A percentile compares a stretch with the other conserved stretches of the same genome.
Evolutionary conservation across 176 grass and related monocot species (phyloP).

Genomic region (Cenchrus purpureus): DNA sequence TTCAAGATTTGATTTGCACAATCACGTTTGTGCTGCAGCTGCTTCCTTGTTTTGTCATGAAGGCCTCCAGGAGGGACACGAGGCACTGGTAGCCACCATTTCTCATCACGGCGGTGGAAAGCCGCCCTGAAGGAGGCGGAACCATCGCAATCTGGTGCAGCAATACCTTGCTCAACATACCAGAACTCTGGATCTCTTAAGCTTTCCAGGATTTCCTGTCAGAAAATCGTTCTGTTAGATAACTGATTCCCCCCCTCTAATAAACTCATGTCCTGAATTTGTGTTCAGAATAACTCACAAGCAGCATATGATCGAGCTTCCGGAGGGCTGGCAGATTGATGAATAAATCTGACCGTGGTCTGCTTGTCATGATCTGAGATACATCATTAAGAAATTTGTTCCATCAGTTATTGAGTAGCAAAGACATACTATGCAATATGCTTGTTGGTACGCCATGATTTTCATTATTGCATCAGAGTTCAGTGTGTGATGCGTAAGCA

Average conservation of each 20-base stretch:
- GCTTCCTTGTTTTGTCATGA: slow-evolving; percentile 51
- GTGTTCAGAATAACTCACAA: slow-evolving; percentile 57
- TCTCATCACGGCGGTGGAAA: slow-evolving; percentile 63
- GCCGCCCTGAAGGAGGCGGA: slow-evolving; percentile 64
- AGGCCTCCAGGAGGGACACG: slow-evolving; percentile 59
- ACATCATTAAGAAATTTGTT: background rate
- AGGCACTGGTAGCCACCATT: slow-evolving; percentile 79
- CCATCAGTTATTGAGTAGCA: background rate
- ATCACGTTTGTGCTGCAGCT: slow-evolving; percentile 64
- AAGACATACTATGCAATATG: background rate
- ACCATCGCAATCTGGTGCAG: slow-evolving; percentile 78
- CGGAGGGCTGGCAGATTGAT: slow-evolving; percentile 90
- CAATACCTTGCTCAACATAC: slow-evolving; percentile 96
- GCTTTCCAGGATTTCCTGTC: slow-evolving; percentile 86
- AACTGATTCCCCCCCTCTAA: background rate
- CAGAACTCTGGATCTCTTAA: slow-evolving; percentile 87
- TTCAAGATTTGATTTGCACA: slow-evolving; percentile 73
- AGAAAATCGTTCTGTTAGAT: background rate
- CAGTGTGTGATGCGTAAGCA: background rate
- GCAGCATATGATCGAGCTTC: slow-evolving; percentile 95
- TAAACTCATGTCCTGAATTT: background rate
- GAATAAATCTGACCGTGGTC: slow-evolving; percentile 79
- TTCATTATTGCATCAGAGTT: background rate
- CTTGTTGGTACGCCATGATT: background rate
- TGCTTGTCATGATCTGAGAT: slow-evolving; percentile 89